Base-by-base conservation (phyloP, 2,329 filamentous ascomycete species). In the Sclerotinia spermophila region DNA sequence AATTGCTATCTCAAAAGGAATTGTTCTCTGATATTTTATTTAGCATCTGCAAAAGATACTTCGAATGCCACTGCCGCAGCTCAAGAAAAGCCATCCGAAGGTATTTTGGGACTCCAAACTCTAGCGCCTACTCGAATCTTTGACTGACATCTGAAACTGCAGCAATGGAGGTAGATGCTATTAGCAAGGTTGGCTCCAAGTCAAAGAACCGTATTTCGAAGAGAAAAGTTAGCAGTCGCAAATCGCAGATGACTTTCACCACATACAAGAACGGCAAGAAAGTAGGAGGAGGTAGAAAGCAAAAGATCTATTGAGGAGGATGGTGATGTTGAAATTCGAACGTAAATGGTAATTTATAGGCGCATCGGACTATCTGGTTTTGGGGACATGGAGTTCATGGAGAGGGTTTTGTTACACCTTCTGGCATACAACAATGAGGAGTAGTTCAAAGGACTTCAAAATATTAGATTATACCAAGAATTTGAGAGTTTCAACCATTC, bases 241-340 rank as follows among this genome's bases (percentile, higher is more conserved):
- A 85, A 79, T 86, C 84, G 75, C 82, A 84, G 55, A 89, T 90
- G 72, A 86, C 88, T 33, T 90, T 90, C 73, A 83, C 83, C 68
- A 88, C 84, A 76, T 88, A 86, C 77, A 84, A 84, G 72, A 84
- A 87, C 71, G 83, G 83, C 73, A 79, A 82, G 74, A 82, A 80
- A 68, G 81, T 81, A 74, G 84, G 82, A 42, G 69, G 53, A 38
- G 61, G 68, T 17, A 73, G 68, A 27, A 75, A 77, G 67, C 74
- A 77, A 56, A 72, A 73, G 72, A 56, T 21, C 53, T 65, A 65
- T 48, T 42, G n/a, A 15, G 13, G 55, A 35, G 53, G 42, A 67
- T 33, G 33, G 30, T 38, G 35, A 55, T 58, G 60, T 6, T 53
- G 5, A 5, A 53, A 21, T n/a, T 53, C 62, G 35, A 53, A 15